Evolutionary conservation across 345 rosid genomes (phyloP).

Genomic region (Chamaenerion angustifolium): DNA sequence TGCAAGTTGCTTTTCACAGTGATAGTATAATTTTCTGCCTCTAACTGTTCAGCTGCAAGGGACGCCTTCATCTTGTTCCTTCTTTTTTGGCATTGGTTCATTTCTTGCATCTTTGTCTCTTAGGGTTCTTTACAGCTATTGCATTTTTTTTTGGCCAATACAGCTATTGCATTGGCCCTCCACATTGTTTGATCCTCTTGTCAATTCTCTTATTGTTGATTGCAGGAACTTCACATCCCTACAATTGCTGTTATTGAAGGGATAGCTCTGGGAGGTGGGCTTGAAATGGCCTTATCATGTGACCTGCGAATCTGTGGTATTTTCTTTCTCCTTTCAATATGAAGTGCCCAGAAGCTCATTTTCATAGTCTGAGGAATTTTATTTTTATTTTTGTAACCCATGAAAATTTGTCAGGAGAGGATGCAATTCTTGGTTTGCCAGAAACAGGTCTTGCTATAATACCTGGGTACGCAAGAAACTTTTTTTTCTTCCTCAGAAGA

Average conservation of each 20-base stretch:
- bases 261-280: conserved; percentile 90
- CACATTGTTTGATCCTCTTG: background rate
- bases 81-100: too few species aligned
- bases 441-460: conserved; percentile 97
- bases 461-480: conserved; percentile 48
- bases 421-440: conserved; percentile 73
- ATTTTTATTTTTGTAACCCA: background rate
- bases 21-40: too few species aligned
- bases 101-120: too few species aligned
- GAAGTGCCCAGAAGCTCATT: too few species aligned
- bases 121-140: too few species aligned
- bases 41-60: too few species aligned
- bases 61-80: too few species aligned
- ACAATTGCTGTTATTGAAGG: conserved; percentile 89
- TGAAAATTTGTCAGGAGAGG: conserved; percentile 38
- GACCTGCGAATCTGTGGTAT: conserved; percentile 89
- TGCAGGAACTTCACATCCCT: conserved; percentile 57
- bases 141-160: too few species aligned
- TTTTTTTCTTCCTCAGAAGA: too few species aligned
- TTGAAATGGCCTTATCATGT: conserved; percentile 88
- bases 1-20: too few species aligned
- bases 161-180: background rate
- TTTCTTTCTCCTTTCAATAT: background rate
- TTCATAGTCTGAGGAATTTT: too few species aligned
- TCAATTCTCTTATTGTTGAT: conserved; percentile 2